Evolutionary conservation across 768 basidiomycete genomes (phyloP), one percentile per base, ranked within the genome.

Genomic region (Trametes meyenii): DNA sequence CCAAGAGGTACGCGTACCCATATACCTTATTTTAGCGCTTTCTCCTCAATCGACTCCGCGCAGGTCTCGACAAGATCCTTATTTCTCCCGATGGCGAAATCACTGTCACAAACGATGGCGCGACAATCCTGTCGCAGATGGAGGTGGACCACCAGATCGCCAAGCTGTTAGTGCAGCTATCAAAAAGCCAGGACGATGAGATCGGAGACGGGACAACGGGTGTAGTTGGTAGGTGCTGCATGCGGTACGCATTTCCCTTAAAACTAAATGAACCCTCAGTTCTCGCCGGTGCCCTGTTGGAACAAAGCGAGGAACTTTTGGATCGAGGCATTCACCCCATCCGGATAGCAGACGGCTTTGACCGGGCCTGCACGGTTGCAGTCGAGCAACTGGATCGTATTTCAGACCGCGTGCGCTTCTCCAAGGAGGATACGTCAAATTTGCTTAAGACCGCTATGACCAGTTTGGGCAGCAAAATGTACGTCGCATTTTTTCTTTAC

Each of bases 281-380:
- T 3, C 89, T 99, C 61, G 97, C 97, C n/a, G 97, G 97, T 63
- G 97, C 97, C 16, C 81, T 99, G 21, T 79, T 99, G 44, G 96
- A 98, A 67, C 89, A 97, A 72, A 96, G 95, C 61, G 90, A 98
- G 77, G 83, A 87, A 4, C 82, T 99, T n/a, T 84, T 99, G n/a
- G 97, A 99, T 77, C 84, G 95, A n/a, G 97, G 97, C 36, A 92
- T 99, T 67, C 97, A 99, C 74, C 97, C 97, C 48, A 98, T 98
- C 74, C 89, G 96, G 56, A 98, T 99, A 70, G 97, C 97, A 69
- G 97, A 99, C 75, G 97, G 97, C 36, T 99, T 96, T 74, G 97
- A 99, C 76, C 89, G 85, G 57, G 97, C 97, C 38, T 98, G 97
- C 71, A 70, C 81, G 36, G 89, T 96, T 5, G 97, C 97, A 13